Percentiles rank a stretch among this genome's conserved stretches.
Evolutionary conservation across 2,329 filamentous ascomycete species (phyloP).

Genomic region (Fusarium sp.): DNA sequence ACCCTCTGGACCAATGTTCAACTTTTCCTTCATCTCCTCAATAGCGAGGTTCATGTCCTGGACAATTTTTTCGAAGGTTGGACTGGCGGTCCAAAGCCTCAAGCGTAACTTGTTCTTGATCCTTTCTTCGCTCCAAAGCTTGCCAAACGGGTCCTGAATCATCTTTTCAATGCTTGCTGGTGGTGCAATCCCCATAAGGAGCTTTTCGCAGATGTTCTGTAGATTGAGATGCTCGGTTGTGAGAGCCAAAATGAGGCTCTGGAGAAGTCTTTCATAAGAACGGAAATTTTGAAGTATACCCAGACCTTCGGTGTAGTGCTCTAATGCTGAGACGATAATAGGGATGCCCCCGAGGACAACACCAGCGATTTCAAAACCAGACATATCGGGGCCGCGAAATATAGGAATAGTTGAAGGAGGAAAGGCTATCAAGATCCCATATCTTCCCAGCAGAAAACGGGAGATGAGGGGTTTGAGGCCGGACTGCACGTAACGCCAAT

Average conservation of each 20-base stretch:
- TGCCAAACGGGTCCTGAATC: constrained; percentile 1
- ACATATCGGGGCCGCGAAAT: no score
- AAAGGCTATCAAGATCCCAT: neutral
- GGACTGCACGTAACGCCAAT: no score
- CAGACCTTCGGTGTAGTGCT: constrained; percentile 13
- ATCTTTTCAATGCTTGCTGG: constrained; percentile 1
- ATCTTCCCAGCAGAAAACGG: neutral
- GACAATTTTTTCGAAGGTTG: constrained; percentile 5
- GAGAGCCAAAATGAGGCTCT: constrained; percentile 14
- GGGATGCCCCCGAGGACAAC: constrained; percentile 15
- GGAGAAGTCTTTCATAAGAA: constrained; percentile 4
- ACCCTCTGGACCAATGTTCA: neutral
- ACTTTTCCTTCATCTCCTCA: neutral
- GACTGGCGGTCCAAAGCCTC: constrained; percentile 5
- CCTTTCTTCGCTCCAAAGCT: constrained; percentile 3
- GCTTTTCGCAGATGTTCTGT: constrained; percentile 24
- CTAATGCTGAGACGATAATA: neutral
- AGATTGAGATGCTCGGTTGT: constrained; percentile 14
- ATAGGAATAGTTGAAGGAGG: no score
- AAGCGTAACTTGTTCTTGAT: neutral
- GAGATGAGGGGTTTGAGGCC: no score
- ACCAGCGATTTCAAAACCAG: constrained; percentile 13
- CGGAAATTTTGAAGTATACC: neutral
- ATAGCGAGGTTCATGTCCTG: neutral
- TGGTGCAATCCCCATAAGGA: constrained; percentile 1